A percentile compares a stretch with the other conserved stretches of the same genome.
These are phyloP conservation scores for Aspergillus carbonarius DNA, from an alignment of 2,329 filamentous ascomycete genomes.

Conservation along the genomic window DNA sequence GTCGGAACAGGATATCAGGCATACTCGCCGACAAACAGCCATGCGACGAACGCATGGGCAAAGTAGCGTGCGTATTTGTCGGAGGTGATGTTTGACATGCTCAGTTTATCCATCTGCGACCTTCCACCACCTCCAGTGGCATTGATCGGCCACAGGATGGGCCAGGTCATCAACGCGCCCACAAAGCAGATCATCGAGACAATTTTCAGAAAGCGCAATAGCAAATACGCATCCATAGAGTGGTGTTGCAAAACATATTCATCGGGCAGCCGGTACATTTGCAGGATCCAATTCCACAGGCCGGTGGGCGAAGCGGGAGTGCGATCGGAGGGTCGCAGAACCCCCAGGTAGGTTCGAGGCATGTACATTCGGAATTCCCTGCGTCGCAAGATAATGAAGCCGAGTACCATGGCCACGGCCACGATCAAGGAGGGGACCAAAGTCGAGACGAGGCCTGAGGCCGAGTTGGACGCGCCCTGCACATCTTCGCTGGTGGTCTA, in stretches of 20 bases:
- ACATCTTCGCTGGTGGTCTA: constrained; percentile 11
- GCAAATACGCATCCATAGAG: constrained; percentile 87
- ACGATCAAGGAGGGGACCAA: constrained; percentile 49
- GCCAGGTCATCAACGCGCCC: constrained; percentile 82
- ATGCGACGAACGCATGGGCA: constrained; percentile 77
- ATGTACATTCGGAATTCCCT: constrained; percentile 53
- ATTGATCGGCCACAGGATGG: constrained; percentile 85
- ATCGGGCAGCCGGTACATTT: constrained; percentile 68
- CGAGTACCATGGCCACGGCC: constrained; percentile 46
- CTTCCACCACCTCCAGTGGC: constrained; percentile 70
- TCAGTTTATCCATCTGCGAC: constrained; percentile 71
- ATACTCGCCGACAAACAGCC: constrained; percentile 68
- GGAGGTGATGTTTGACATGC: constrained; percentile 70
- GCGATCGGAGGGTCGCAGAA: constrained; percentile 54
- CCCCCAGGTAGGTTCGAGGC: constrained; percentile 56
- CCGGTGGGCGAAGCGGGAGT: constrained; percentile 61
- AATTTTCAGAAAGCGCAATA: constrained; percentile 83
- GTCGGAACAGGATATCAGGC: background rate
- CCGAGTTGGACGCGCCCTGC: constrained; percentile 33
- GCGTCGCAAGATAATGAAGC: constrained; percentile 53
- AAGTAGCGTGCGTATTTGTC: constrained; percentile 66
- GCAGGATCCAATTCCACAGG: constrained; percentile 65
- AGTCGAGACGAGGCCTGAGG: constrained; percentile 50
- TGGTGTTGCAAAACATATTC: constrained; percentile 84
- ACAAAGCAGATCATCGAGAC: constrained; percentile 76